A percentile compares a stretch with the other conserved stretches of the same genome.
Evolutionary conservation across 495 filamentous ascomycete genomes (phyloP).

Genomic region (Daldinia childiae): DNA sequence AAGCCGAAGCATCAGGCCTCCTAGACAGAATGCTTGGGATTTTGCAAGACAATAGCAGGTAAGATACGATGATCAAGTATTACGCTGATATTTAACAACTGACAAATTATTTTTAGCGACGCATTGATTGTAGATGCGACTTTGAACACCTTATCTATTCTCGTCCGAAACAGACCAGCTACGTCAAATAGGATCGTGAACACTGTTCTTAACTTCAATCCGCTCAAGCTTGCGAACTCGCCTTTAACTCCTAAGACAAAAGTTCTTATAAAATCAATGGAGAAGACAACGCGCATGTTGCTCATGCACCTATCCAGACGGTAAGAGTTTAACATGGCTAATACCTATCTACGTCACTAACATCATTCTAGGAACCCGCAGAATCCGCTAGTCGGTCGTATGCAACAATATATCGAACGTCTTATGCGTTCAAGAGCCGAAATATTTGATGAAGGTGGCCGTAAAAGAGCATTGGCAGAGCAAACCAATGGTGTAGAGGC

Average conservation of each 20-base stretch:
- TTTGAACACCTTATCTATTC: constrained; percentile 81
- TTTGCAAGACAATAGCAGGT: constrained; percentile 87
- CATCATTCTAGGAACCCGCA: constrained; percentile 68
- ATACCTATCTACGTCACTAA: constrained; percentile 36
- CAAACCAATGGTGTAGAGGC: constrained; percentile 67
- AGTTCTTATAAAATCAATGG: constrained; percentile 90
- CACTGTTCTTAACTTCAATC: constrained; percentile 90
- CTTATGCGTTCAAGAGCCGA: constrained; percentile 77
- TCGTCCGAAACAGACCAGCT: constrained; percentile 81
- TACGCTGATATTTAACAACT: constrained; percentile 9
- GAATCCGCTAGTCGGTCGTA: constrained; percentile 70
- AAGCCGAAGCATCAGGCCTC: constrained; percentile 89
- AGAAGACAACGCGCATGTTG: constrained; percentile 85
- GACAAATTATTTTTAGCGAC: constrained; percentile 66
- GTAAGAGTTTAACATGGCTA: constrained; percentile 53
- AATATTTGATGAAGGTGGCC: constrained; percentile 75
- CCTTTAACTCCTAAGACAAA: constrained; percentile 81
- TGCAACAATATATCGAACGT: constrained; percentile 84
- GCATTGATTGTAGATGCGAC: constrained; percentile 91
- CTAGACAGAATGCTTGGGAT: constrained; percentile 88
- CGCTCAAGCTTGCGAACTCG: constrained; percentile 76
- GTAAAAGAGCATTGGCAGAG: constrained; percentile 77
- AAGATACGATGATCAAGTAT: constrained; percentile 34
- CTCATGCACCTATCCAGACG: constrained; percentile 81
- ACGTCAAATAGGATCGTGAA: constrained; percentile 86